A percentile compares a stretch with the other conserved stretches of the same genome.
phyloP scores from a whole-genome alignment of 2,329 filamentous ascomycete species.

The Diaporthe sp. region DNA sequence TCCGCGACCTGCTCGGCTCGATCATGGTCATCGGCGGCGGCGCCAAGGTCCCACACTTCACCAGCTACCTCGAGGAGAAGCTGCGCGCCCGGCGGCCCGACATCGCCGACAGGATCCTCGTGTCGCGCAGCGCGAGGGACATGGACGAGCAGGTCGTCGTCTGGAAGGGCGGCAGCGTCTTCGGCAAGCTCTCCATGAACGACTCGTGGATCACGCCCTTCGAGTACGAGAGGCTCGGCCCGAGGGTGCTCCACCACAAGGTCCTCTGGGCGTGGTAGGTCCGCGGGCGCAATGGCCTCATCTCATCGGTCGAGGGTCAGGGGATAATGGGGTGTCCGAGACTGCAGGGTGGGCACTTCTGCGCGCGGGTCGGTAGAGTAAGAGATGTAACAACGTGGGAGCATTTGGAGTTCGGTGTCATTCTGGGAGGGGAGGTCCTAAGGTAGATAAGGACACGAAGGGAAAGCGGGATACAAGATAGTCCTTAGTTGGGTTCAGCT shows the following conservation, averaged over 20 bases:
- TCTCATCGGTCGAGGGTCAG: background rate
- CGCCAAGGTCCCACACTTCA: constrained; percentile 84
- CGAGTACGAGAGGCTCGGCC: constrained; percentile 90
- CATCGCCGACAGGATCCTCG: constrained; percentile 71
- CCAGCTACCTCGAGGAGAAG: constrained; percentile 85
- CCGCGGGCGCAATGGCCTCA: background rate
- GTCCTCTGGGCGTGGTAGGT: constrained; percentile 72
- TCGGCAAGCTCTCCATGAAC: constrained; percentile 91
- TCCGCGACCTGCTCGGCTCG: constrained; percentile 88
- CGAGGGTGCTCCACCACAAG: constrained; percentile 87
- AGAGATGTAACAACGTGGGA: background rate
- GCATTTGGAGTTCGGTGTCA: constrained; percentile 29
- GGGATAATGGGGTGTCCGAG: background rate
- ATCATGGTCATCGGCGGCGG: constrained; percentile 94
- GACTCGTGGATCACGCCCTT: constrained; percentile 92
- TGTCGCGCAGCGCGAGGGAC: constrained; percentile 83
- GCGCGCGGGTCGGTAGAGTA: background rate
- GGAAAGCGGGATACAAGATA: background rate
- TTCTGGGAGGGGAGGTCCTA: background rate
- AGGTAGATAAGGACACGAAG: constrained; percentile 2
- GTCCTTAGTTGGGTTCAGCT: background rate
- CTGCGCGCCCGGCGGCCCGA: constrained; percentile 77
- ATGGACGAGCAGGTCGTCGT: constrained; percentile 97
- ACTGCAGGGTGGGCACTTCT: background rate
- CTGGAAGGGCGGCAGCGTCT: constrained; percentile 98